phyloP scores from a whole-genome alignment of 2,329 filamentous ascomycete genomes.

The Diaporthe nobilis region DNA sequence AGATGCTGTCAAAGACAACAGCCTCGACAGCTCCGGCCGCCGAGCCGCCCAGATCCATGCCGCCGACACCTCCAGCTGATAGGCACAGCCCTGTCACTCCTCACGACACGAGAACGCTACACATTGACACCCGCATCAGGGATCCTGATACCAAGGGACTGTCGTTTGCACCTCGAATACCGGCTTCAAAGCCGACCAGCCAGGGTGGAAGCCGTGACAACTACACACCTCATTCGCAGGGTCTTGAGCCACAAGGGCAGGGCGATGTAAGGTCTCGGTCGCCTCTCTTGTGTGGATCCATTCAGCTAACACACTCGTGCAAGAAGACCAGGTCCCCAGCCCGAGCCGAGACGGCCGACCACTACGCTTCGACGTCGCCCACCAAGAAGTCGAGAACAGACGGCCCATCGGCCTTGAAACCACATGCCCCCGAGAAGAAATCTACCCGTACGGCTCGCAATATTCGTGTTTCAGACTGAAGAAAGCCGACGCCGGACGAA shows the following conservation, averaged over 20 bases:
- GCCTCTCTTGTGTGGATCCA: background rate
- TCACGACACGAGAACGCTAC: background rate
- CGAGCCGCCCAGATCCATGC: background rate
- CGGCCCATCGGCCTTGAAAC: slow-evolving; percentile 10
- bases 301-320: slow-evolving; percentile 3
- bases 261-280: background rate
- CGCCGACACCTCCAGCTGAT: background rate
- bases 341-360: background rate
- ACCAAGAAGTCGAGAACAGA: background rate
- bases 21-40: background rate
- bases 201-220: background rate
- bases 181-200: background rate
- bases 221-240: background rate
- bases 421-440: background rate
- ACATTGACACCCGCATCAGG: background rate
- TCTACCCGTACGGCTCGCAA: background rate
- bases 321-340: slow-evolving; percentile 7
- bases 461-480: slow-evolving; percentile 14
- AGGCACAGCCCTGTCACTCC: background rate
- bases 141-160: background rate
- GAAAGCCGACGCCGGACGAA: background rate
- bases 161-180: background rate
- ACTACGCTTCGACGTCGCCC: background rate
- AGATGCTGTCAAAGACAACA: background rate
- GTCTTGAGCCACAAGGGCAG: background rate